These are phyloP conservation scores for Linum tenue DNA, from an alignment of 345 rosid species.

Conservation along the genomic window DNA sequence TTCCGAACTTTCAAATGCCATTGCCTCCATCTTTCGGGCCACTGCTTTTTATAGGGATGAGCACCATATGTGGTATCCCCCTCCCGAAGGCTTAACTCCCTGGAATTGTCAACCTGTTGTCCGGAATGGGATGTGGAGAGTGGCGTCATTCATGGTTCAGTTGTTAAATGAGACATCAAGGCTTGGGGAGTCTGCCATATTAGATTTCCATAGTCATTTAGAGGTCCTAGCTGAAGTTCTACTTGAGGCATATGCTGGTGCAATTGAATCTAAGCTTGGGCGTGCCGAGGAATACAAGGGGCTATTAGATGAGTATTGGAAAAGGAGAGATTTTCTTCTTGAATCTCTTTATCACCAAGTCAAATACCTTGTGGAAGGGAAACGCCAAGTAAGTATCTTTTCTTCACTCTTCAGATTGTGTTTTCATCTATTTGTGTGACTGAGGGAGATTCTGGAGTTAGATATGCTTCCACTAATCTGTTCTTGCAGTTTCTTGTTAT, in stretches of 20 bases:
- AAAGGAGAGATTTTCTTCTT: conserved; percentile 59
- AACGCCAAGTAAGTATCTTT: conserved; percentile 39
- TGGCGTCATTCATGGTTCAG: conserved; percentile 67
- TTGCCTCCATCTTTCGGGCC: conserved; percentile 54
- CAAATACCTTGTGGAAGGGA: conserved; percentile 39
- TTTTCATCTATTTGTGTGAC: not conserved
- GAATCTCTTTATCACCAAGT: conserved; percentile 57
- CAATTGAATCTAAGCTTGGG: conserved; percentile 59
- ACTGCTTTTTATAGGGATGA: conserved; percentile 62
- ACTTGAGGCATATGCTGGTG: conserved; percentile 61
- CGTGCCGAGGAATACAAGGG: conserved; percentile 61
- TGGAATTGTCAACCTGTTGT: conserved; percentile 64
- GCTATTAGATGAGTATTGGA: conserved; percentile 67
- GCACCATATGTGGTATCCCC: conserved; percentile 87
- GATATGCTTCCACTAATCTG: conserved; percentile 5
- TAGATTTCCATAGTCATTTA: conserved; percentile 44
- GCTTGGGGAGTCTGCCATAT: conserved; percentile 48
- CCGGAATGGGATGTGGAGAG: conserved; percentile 74
- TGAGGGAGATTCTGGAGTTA: not conserved
- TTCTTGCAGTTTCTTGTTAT: conserved; percentile 42
- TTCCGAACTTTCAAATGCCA: conserved; percentile 66
- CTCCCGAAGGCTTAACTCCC: conserved; percentile 73
- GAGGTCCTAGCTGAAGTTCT: conserved; percentile 60
- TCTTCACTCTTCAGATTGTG: conserved; percentile 5
- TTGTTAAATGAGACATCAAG: conserved; percentile 47